Conservation (phyloP, 2,329 filamentous ascomycete species). For the Neopestalotiopsis rosae region DNA sequence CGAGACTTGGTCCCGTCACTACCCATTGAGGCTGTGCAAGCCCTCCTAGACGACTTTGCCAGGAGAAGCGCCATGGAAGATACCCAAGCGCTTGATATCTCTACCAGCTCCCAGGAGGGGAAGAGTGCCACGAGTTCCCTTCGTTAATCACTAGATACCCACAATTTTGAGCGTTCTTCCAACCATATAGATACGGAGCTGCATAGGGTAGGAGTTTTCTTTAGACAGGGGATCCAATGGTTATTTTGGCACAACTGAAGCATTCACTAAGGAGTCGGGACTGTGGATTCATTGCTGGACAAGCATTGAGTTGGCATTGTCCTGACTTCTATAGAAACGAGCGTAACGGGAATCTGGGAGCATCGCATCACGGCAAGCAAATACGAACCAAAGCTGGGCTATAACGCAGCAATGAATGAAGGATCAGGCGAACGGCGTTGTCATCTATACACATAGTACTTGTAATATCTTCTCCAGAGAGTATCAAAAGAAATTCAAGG, state of each 20-base stretch:
- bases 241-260: not conserved
- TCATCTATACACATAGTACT: not conserved
- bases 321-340: not conserved
- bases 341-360: not conserved
- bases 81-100: not conserved
- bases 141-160: not conserved
- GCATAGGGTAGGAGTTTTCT: constrained; percentile 1
- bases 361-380: not conserved
- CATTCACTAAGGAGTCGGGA: not conserved
- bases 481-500: not conserved
- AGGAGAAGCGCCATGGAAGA: constrained; percentile 17
- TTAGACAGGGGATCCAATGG: not conserved
- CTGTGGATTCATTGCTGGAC: not conserved
- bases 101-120: not conserved
- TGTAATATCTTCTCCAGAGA: not conserved
- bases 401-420: not conserved
- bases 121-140: not conserved
- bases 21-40: constrained; percentile 25
- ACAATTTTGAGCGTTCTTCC: not conserved
- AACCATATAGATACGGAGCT: not conserved
- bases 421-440: not conserved
- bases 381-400: not conserved
- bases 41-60: constrained; percentile 19
- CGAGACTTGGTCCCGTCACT: constrained; percentile 25
- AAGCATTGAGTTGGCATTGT: not conserved